Evolutionary conservation across 2,329 filamentous ascomycete species (phyloP), one percentile per base, ranked within the genome.

Genomic region (Cladosporium sp.): DNA sequence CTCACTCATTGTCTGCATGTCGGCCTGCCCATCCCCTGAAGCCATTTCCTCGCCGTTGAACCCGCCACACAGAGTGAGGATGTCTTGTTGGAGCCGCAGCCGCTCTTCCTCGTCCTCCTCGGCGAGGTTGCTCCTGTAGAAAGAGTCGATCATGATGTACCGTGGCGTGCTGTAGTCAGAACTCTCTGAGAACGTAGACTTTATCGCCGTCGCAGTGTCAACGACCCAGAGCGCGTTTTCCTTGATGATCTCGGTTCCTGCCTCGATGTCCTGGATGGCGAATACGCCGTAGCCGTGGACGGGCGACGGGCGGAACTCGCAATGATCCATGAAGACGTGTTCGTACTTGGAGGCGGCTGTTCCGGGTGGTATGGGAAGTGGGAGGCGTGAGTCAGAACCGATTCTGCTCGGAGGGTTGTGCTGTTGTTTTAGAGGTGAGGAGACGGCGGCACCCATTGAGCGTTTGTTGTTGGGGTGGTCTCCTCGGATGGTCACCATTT

Each of bases 201-300:
- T 29, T 23, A 63, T 14, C 8, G 61, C 61, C 6, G 61, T 44
- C 23, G 8, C 10, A 12, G 35, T 21, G 26, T 56, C 50, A 1
- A 63, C 26, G 14, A 55, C 50, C 61, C 61, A 63, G 10, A 63
- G 61, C 14, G 61, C 61, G 14, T 46, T 16, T 10, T 63, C 61
- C 12, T 56, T n/a, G 10, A 56, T 31, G 50, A 63, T 56, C 33
- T 8, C 12, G 10, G 49, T 53, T 37, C 61, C 61, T 21, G 33
- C 23, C 26, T 55, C 5, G 35, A 63, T 33, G 61, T 31, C 21
- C 26, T 29, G 10, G 23, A 10, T 40, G 26, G 61, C 61, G 61
- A 63, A 63, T 35, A 63, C 35, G 11, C 61, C 61, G 18, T 21
- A 23, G 8, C 61, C 61, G 14, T 63, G 49, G 35, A 56, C 18